These are phyloP conservation scores for Exserohilum rostratum DNA, from an alignment of 2,329 filamentous ascomycete species.

Conservation along the genomic window DNA sequence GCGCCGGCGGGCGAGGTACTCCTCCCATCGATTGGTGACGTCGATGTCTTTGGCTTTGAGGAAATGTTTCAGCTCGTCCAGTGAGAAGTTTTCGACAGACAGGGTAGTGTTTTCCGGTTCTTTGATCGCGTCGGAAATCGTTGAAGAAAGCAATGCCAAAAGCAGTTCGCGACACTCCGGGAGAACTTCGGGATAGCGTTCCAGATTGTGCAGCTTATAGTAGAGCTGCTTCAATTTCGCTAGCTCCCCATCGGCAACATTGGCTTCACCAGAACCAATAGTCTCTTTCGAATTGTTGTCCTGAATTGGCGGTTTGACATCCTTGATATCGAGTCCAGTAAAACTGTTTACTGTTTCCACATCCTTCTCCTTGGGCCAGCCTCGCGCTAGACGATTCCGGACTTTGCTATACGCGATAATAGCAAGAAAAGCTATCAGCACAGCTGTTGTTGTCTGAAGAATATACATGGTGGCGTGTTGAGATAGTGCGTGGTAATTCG, in stretches of 20 bases:
- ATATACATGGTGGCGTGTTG: slow-evolving; percentile 22
- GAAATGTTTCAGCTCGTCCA: slow-evolving; percentile 32
- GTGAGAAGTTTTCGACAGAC: slow-evolving; percentile 39
- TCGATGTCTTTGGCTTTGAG: slow-evolving; percentile 40
- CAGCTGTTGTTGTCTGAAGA: slow-evolving; percentile 27
- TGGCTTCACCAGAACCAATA: background rate
- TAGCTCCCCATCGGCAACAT: slow-evolving; percentile 6
- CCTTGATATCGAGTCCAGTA: slow-evolving; percentile 1
- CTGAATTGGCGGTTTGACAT: slow-evolving; percentile 2
- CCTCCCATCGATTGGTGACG: slow-evolving; percentile 42
- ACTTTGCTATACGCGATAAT: slow-evolving; percentile 25
- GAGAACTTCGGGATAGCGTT: slow-evolving; percentile 46
- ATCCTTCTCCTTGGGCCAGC: slow-evolving; percentile 22
- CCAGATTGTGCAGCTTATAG: slow-evolving; percentile 52
- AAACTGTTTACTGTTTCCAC: slow-evolving; percentile 20
- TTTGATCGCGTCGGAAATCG: slow-evolving; percentile 29
- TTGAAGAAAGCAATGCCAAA: slow-evolving; percentile 45
- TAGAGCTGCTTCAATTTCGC: slow-evolving; percentile 45
- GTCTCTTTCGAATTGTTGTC: background rate
- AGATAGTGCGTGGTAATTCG: background rate
- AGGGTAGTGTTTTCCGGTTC: slow-evolving; percentile 35
- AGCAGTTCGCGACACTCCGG: slow-evolving; percentile 43
- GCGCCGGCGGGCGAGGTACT: slow-evolving; percentile 45
- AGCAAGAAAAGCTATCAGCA: slow-evolving; percentile 28
- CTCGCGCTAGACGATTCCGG: slow-evolving; percentile 21